A percentile compares a stretch with the other conserved stretches of the same genome.
These are phyloP conservation scores for Fusarium heterosporum DNA, from an alignment of 2,329 filamentous ascomycete species.

Conservation along the genomic window DNA sequence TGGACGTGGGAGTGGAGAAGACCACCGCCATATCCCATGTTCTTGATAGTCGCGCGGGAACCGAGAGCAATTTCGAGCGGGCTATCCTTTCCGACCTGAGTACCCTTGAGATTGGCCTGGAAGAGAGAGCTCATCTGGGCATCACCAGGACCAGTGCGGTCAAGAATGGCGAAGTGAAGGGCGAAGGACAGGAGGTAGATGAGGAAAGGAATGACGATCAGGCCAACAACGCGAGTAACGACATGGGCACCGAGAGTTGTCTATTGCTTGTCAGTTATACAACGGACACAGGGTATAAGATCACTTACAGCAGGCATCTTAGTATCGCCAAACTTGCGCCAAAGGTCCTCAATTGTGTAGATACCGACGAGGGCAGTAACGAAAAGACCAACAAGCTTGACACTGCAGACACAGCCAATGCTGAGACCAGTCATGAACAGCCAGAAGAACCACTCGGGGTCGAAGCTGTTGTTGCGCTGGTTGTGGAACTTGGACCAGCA, in stretches of 20 bases:
- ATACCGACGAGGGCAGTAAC: slow-evolving; percentile 93
- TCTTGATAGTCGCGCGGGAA: slow-evolving; percentile 93
- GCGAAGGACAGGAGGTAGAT: slow-evolving; percentile 98
- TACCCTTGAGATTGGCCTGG: slow-evolving; percentile 94
- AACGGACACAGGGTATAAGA: neutral
- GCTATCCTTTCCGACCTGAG: slow-evolving; percentile 93
- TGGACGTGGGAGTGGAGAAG: slow-evolving; percentile 96
- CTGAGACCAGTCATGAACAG: slow-evolving; percentile 92
- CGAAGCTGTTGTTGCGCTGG: slow-evolving; percentile 86
- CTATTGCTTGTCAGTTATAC: slow-evolving; percentile 43
- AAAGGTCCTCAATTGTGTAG: slow-evolving; percentile 96
- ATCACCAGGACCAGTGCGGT: slow-evolving; percentile 94
- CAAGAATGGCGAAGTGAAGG: slow-evolving; percentile 91
- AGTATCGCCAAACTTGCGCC: slow-evolving; percentile 96
- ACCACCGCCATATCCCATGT: slow-evolving; percentile 98
- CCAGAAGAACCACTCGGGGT: slow-evolving; percentile 94
- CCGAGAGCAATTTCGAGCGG: slow-evolving; percentile 92
- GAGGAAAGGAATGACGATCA: slow-evolving; percentile 88
- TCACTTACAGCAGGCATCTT: slow-evolving; percentile 83
- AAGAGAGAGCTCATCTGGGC: slow-evolving; percentile 99
- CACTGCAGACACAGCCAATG: slow-evolving; percentile 97
- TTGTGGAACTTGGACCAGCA: slow-evolving; percentile 98
- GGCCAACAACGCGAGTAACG: slow-evolving; percentile 80
- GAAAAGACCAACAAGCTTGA: slow-evolving; percentile 98
- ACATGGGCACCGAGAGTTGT: slow-evolving; percentile 81